Evolutionary conservation across 371 early-diverging fungal genomes (phyloP), one percentile per base, ranked within the genome.

Genomic region (Syncephalastrum monosporum): DNA sequence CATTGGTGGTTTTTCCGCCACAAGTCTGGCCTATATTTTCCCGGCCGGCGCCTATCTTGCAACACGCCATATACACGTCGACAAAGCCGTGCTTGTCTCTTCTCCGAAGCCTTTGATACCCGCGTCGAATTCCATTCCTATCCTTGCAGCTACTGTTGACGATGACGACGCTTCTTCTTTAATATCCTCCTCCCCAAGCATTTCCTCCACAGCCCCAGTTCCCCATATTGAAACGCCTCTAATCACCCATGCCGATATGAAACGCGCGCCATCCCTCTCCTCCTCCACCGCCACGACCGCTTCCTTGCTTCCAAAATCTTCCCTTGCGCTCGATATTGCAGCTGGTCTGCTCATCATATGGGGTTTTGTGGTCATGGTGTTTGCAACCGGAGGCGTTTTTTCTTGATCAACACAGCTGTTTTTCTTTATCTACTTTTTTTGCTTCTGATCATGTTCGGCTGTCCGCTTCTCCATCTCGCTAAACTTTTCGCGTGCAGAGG

Each of bases 1-100:
- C 24, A 76, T 81, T 27, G 85, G 85, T 46, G 82, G 81, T 8
- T 69, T 85, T 27, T 70, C 81, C 17, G 80, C 84, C 5, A 85
- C 83, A 0, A 77, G 70, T 6, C 55, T 85, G 33, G 84, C 83
- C 5, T 81, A 80, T 29, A 83, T 85, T 27, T 57, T 85, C 17
- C 85, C 85, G 45, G 79, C 74, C 0, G 46, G 55, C 16, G 67
- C 78, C 27, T 84, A 82, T 59, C 67, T 84, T 14, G 57, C 65
- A 33, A 74, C 75, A 4, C 64, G 74, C 27, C 43, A 33, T 33
- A 33, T 33, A 33, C 38, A 8, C 38, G 12, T 33, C 38, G 38
- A 33, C 10, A 33, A 33, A 33, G 8, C 38, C 12, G 38, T 33
- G 38, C 38, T 33, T 10, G 38, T 33, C 38, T 33, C 38, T 33